Evolutionary conservation across 1,284 basidiomycete species (phyloP).

Genomic region (Rhodotorula mucilaginosa): DNA sequence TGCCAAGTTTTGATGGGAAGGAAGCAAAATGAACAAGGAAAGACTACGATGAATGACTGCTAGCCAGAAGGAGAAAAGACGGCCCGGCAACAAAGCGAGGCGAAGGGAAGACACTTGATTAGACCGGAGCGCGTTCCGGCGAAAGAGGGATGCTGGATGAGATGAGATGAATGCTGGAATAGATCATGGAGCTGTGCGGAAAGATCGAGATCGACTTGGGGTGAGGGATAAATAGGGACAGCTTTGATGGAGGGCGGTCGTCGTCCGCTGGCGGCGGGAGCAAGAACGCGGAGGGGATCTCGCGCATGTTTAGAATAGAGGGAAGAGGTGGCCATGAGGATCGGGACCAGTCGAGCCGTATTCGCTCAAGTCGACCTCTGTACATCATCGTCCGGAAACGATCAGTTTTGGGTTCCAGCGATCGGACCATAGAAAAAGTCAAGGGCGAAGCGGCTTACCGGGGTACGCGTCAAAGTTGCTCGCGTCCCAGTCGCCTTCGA

Average conservation of each 20-base stretch:
- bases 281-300: neutral
- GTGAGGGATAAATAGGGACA: neutral
- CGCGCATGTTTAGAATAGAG: slow-evolving; percentile 14
- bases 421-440: no score
- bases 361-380: slow-evolving; percentile 41
- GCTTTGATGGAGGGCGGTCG: neutral
- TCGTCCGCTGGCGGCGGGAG: neutral
- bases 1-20: neutral
- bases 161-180: neutral
- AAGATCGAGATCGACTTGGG: neutral
- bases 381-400: no score
- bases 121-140: neutral
- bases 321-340: slow-evolving; percentile 45
- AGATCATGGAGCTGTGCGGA: neutral
- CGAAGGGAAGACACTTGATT: neutral
- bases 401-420: no score
- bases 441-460: slow-evolving; percentile 8
- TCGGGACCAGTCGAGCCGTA: slow-evolving; percentile 44
- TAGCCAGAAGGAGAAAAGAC: neutral
- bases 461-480: slow-evolving; percentile 47
- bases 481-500: slow-evolving; percentile 51
- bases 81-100: neutral
- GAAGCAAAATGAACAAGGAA: neutral
- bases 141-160: neutral
- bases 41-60: neutral